A percentile compares a stretch with the other conserved stretches of the same genome.
phyloP scores from a whole-genome alignment of 1,284 basidiomycete genomes.

The Phylloporus sp. region DNA sequence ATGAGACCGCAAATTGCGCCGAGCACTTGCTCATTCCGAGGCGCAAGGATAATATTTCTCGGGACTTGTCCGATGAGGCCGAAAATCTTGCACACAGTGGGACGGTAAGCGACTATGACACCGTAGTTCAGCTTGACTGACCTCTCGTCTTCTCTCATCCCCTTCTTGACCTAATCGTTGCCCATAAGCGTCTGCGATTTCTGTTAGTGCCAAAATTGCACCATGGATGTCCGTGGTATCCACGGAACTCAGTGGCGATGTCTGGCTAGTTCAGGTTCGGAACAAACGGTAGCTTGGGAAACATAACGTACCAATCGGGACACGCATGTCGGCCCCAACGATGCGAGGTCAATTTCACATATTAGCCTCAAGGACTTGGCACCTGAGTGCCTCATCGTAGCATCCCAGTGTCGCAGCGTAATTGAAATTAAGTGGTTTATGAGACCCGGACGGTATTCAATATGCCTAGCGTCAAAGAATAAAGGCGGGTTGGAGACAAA shows the following conservation, averaged over 20 bases:
- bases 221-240: conserved; percentile 84
- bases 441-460: conserved; percentile 73
- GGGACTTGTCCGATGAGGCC: conserved; percentile 57
- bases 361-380: conserved; percentile 77
- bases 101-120: conserved; percentile 7
- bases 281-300: conserved; percentile 7
- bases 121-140: conserved; percentile 23
- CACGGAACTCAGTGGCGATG: conserved; percentile 59
- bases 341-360: conserved; percentile 61
- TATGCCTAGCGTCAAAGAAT: conserved; percentile 47
- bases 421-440: conserved; percentile 78
- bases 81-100: conserved; percentile 53
- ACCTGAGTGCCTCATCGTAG: conserved; percentile 79
- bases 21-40: conserved; percentile 77
- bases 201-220: conserved; percentile 73
- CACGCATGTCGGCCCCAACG: conserved; percentile 55
- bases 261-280: conserved; percentile 44
- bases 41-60: conserved; percentile 60
- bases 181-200: conserved; percentile 64
- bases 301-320: conserved; percentile 51
- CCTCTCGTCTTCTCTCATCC: conserved; percentile 43
- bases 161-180: conserved; percentile 35
- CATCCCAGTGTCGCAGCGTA: conserved; percentile 91
- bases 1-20: conserved; percentile 78
- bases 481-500: conserved; percentile 7